Conservation (phyloP, 768 basidiomycete species). For the Mycena albidolilacea region DNA sequence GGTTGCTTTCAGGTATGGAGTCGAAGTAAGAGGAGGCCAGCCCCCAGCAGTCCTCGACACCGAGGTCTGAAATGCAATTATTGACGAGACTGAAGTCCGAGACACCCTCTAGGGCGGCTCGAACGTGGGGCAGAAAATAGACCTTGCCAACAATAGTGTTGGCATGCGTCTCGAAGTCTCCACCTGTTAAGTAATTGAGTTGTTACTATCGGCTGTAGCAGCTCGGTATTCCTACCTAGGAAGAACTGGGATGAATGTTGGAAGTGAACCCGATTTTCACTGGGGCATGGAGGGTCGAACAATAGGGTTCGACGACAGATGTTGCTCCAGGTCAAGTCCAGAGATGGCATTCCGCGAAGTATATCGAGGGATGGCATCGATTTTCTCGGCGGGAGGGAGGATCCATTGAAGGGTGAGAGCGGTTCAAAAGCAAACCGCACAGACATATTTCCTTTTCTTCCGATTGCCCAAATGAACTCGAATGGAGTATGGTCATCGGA, state of each 20-base stretch:
- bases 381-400: not conserved
- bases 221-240: not conserved
- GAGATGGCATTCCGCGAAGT: not conserved
- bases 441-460: not conserved
- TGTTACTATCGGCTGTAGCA: too few relatives aligned
- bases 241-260: not conserved
- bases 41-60: not conserved
- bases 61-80: not conserved
- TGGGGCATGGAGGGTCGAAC: not conserved
- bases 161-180: not conserved
- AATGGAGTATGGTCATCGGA: conserved; percentile 3
- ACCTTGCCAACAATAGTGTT: not conserved
- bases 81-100: not conserved
- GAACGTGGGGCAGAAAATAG: conserved; percentile 8
- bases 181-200: not conserved
- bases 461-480: conserved; percentile 11
- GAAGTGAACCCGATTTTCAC: too few relatives aligned
- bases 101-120: not conserved
- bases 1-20: not conserved
- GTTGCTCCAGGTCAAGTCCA: conserved; percentile 9
- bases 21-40: not conserved
- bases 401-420: not conserved
- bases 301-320: conserved; percentile 5
- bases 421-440: conserved; percentile 5
- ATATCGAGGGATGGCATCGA: not conserved